Evolutionary conservation across 2,329 filamentous ascomycete species (phyloP).

Genomic region (Aspergillus versicolor): DNA sequence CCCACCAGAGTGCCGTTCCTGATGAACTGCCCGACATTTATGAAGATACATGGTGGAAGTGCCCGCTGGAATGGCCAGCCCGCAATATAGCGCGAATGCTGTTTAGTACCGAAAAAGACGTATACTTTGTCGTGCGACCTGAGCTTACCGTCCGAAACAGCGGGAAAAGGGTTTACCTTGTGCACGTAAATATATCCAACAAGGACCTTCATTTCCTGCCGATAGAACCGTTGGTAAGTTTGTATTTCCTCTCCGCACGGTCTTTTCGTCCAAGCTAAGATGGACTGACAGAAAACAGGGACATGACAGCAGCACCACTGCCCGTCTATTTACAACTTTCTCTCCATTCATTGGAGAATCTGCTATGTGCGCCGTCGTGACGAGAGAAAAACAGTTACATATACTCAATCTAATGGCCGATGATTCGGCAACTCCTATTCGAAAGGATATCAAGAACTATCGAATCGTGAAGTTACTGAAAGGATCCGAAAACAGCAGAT

Average conservation of each 20-base stretch:
- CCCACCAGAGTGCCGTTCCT: no score
- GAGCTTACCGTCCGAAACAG: background rate
- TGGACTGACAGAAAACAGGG: background rate
- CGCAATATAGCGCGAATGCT: background rate
- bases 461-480: background rate
- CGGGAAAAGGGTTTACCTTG: background rate
- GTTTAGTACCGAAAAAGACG: background rate
- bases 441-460: slow-evolving; percentile 1
- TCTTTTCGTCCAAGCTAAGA: no score
- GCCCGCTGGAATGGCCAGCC: background rate
- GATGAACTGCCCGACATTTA: background rate
- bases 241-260: background rate
- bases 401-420: background rate
- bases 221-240: background rate
- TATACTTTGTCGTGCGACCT: background rate
- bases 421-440: background rate
- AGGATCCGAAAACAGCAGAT: background rate
- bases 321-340: background rate
- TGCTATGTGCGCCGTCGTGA: background rate
- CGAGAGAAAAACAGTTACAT: background rate
- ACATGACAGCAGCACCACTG: background rate
- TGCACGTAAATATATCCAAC: background rate
- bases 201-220: background rate
- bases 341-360: background rate
- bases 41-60: background rate